Evolutionary conservation across 495 filamentous ascomycete genomes (phyloP).

Genomic region (Neurospora sp.): DNA sequence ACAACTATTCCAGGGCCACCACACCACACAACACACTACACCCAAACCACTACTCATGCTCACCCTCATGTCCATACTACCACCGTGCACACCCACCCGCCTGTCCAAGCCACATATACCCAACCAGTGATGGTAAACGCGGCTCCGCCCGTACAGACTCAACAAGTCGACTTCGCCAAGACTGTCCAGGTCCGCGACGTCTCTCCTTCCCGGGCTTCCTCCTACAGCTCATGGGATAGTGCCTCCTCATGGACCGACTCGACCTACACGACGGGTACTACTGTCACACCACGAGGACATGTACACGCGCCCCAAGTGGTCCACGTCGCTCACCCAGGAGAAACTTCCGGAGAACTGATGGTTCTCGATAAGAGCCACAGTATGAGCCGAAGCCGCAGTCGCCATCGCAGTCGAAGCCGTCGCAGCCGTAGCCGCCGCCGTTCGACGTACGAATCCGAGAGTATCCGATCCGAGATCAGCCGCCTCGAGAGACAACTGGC

Average conservation of each 20-base stretch:
- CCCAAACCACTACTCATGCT: not conserved
- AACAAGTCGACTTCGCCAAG: constrained; percentile 30
- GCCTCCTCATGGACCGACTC: constrained; percentile 9
- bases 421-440: constrained; percentile 15
- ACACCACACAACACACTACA: not conserved
- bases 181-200: constrained; percentile 27
- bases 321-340: constrained; percentile 22
- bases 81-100: constrained; percentile 18
- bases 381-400: not conserved
- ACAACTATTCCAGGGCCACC: constrained; percentile 3
- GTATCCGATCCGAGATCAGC: constrained; percentile 31
- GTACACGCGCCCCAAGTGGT: constrained; percentile 17
- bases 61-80: not conserved
- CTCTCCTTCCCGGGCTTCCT: constrained; percentile 26
- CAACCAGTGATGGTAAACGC: constrained; percentile 30
- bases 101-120: constrained; percentile 10
- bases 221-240: constrained; percentile 18
- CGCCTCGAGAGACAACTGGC: constrained; percentile 23
- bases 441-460: constrained; percentile 16
- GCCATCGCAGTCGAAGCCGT: constrained; percentile 17
- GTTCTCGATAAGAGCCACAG: not conserved
- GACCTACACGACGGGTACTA: constrained; percentile 4
- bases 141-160: constrained; percentile 26
- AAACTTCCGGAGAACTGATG: constrained; percentile 25
- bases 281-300: constrained; percentile 1